Percentiles rank a stretch among this genome's conserved stretches.
Evolutionary conservation across 2,329 filamentous ascomycete genomes (phyloP).

Genomic region (Rugonectria rugulosa): DNA sequence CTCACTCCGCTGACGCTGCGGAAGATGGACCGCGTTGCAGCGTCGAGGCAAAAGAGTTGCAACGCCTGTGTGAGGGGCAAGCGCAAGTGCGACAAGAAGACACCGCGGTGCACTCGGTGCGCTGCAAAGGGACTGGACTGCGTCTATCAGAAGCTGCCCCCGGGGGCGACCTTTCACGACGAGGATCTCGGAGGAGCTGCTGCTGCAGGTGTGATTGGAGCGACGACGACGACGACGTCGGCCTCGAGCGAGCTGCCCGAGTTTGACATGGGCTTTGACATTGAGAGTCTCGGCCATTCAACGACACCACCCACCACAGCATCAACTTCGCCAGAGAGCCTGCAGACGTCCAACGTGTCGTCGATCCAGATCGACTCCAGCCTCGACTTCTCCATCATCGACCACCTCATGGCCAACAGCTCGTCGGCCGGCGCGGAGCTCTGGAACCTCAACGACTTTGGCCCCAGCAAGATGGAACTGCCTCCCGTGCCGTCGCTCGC

Average conservation of each 20-base stretch:
- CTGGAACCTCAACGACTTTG: constrained; percentile 39
- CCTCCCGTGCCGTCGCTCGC: constrained; percentile 39
- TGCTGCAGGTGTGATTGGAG: neutral
- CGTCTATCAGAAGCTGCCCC: constrained; percentile 49
- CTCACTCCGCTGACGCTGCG: constrained; percentile 36
- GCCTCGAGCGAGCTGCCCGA: constrained; percentile 37
- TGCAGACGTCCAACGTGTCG: constrained; percentile 29
- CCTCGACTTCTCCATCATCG: constrained; percentile 47
- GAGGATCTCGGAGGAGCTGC: constrained; percentile 20
- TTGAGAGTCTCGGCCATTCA: constrained; percentile 41
- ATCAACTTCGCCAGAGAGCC: constrained; percentile 40
- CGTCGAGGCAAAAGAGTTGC: constrained; percentile 60
- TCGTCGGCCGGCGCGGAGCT: constrained; percentile 31
- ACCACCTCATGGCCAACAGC: constrained; percentile 42
- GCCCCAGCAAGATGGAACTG: constrained; percentile 42
- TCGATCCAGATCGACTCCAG: constrained; percentile 38
- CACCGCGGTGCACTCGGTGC: constrained; percentile 53
- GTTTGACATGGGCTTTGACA: constrained; percentile 49
- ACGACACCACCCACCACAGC: constrained; percentile 37
- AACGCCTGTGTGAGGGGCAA: constrained; percentile 57
- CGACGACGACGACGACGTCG: neutral
- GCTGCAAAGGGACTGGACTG: constrained; percentile 51
- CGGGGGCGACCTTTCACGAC: constrained; percentile 33
- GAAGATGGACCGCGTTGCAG: constrained; percentile 43
- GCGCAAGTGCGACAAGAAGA: constrained; percentile 55